These are phyloP conservation scores for Salix exigua DNA, from an alignment of 345 rosid genomes.

Conservation along the genomic window DNA sequence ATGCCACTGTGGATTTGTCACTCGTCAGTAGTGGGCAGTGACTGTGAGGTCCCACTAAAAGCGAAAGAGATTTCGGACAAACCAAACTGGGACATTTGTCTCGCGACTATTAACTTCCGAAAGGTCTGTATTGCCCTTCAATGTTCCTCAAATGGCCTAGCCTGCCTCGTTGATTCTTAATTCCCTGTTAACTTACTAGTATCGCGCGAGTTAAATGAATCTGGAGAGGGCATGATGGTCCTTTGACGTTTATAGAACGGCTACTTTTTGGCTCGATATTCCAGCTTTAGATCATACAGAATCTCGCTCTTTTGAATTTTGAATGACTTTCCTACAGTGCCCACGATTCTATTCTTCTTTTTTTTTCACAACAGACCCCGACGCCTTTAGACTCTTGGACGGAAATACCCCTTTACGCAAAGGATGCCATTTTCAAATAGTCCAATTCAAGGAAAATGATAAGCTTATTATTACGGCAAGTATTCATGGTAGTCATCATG, in stretches of 20 bases:
- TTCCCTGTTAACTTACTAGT: not conserved
- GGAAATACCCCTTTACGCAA: not conserved
- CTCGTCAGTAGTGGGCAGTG: not conserved
- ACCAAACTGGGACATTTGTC: not conserved
- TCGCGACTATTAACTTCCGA: not conserved
- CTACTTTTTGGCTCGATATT: not conserved
- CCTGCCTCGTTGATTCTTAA: not conserved
- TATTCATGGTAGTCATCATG: no score
- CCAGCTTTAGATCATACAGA: not conserved
- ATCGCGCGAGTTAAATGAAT: not conserved
- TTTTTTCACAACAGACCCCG: not conserved
- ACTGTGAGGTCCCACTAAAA: not conserved
- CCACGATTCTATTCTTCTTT: not conserved
- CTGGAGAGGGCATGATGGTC: not conserved
- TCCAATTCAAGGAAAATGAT: no score
- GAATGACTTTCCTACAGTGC: not conserved
- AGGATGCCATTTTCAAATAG: not conserved
- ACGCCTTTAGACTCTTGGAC: not conserved
- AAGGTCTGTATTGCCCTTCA: not conserved
- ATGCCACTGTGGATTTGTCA: no score
- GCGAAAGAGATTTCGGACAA: not conserved
- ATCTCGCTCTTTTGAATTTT: slow-evolving; percentile 5
- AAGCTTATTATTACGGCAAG: no score
- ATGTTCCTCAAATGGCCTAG: not conserved
- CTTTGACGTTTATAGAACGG: not conserved